Evolutionary conservation across 257 asterid genomes (phyloP), one percentile per base, ranked within the genome.

Genomic region (Nicotiana knightiana): DNA sequence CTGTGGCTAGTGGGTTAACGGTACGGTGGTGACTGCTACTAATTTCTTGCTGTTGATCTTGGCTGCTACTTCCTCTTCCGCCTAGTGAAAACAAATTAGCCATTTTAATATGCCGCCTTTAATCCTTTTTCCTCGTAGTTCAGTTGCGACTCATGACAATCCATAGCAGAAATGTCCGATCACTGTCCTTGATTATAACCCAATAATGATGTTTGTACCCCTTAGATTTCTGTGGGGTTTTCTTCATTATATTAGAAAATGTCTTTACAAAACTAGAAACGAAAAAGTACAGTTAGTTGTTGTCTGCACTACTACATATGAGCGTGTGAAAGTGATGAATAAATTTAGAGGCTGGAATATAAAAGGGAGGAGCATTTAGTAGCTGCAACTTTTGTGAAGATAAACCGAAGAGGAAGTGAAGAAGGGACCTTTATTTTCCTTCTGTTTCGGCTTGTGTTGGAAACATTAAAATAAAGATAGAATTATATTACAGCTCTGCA

Each of bases 1-100:
- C 77, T 1, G 66, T 64, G 54, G 48, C 33, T 32, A 32, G 28
- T 17, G 15, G 26, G 35, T 71, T 63, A 26, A 10, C 4, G 1
- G 17, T 63, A 63, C 37, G 67, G 6, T 46, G 37, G 6, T 46
- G 55, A 51, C 59, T 46, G 46, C 63, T 63, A 53, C 82, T 80
- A 62, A 37, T 79, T 66, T 79, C 62, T 28, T 62, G 76, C 24
- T 80, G 76, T 8, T 58, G 79, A 8, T 67, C 33, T 7, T 54
- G 76, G 39, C n/a, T 57, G 17, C 77, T 17, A 9, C 33, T 24
- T 30, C 54, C 54, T 55, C 78, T 28, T n/a, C 68, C 83, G 53
- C 66, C 83, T 66, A 81, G 37, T 18, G 83, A 81, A 81, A 81
- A 66, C 43, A 81, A 81, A 71, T 71, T 71, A 81, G 83, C 83